Evolutionary conservation across 192 early-diverging fungal genomes (phyloP), one percentile per base, ranked within the genome.

Genomic region (Coemansia sp.): DNA sequence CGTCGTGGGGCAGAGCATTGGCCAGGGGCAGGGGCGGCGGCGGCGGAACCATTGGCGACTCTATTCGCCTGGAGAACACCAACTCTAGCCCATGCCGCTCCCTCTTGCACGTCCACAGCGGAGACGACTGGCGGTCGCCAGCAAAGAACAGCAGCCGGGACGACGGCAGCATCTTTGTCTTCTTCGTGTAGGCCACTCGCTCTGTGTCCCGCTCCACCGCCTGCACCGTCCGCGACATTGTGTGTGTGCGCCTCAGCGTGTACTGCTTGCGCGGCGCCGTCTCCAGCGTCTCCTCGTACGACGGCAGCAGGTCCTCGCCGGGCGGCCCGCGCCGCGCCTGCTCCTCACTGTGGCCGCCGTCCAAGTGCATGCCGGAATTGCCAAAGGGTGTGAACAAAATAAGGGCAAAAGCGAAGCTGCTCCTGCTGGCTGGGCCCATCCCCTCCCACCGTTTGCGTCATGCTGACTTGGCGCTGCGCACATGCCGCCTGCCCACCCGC

Each of bases 231-330:
- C 56, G 61, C 11, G 47, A 36, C 8, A 60, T 7, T 11, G 52
- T 3, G 32, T 63, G 51, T 6, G 67, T 56, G 21, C 51, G 58
- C 25, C 26, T 21, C 3, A 71, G 42, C 0, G 3, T n/a, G 52
- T 71, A 71, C 8, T 23, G 38, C 35, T 64, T 71, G 28, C 43
- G 55, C 5, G 23, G 30, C 19, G 31, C 37, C 9, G 54, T 40
- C 25, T 62, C 52, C 7, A 72, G 39, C 7, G 68, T 64, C 12
- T 72, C 68, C 19, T 72, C 68, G 45, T 72, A 72, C 0, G 56
- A 60, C 0, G 68, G 68, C 23, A 64, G 41, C 7, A n/a, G 52
- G 9, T 68, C 66, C n/a, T 6, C 20, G 19, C 42, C 49, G n/a
- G 4, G 17, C 14, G 32, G 8, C 29, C 10, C 13, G 19, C 5